These are phyloP conservation scores for Chimonanthus praecox DNA, from an alignment of 164 flowering plant genomes.

Conservation along the genomic window DNA sequence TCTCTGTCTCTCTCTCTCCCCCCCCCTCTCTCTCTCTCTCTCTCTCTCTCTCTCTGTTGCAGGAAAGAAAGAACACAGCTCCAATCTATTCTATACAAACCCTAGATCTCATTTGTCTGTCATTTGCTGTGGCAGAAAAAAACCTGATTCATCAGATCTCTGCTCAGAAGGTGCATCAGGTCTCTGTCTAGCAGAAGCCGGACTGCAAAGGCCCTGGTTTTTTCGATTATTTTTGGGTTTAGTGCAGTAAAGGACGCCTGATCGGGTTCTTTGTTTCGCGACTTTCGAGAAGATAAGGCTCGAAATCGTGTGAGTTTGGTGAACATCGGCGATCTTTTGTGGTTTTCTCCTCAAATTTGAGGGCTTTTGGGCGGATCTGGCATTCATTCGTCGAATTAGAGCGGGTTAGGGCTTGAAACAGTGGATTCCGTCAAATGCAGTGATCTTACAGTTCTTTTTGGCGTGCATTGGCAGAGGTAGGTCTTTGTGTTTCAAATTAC, in stretches of 20 bases:
- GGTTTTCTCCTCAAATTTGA: neutral
- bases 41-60: neutral
- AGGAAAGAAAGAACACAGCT: neutral
- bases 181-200: conserved; percentile 5
- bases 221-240: conserved; percentile 30
- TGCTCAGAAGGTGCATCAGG: neutral
- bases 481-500: neutral
- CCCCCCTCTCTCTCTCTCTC: conserved; percentile 14
- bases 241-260: conserved; percentile 25
- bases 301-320: neutral
- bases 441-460: neutral
- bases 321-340: neutral
- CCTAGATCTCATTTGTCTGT: conserved; percentile 3
- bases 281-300: conserved; percentile 10
- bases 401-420: neutral
- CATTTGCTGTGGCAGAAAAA: neutral
- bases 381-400: neutral
- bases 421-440: neutral
- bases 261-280: neutral
- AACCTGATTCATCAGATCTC: neutral
- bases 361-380: neutral
- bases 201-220: conserved; percentile 7
- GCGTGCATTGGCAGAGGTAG: neutral
- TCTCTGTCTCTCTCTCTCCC: conserved; percentile 9
- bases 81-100: neutral